A percentile compares a stretch with the other conserved stretches of the same genome.
phyloP scores from a whole-genome alignment of 768 basidiomycete genomes.

The Astraeus odoratus region DNA sequence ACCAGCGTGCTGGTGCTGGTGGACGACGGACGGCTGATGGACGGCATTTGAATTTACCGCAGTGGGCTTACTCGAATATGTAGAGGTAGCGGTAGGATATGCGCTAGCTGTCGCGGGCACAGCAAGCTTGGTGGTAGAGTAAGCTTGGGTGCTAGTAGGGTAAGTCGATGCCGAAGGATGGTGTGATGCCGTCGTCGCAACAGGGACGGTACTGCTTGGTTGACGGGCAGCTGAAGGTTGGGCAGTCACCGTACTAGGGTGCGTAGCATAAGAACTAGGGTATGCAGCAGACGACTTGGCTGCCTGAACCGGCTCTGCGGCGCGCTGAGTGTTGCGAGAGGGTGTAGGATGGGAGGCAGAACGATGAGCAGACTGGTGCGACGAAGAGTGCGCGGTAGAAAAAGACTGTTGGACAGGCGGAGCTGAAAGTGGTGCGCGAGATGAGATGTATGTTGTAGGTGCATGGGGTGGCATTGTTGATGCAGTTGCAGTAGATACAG shows the following conservation, averaged over 20 bases:
- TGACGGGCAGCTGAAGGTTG: not conserved
- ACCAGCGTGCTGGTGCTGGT: not conserved
- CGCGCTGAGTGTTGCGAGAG: constrained; percentile 20
- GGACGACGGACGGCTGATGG: not conserved
- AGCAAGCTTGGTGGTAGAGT: constrained; percentile 7
- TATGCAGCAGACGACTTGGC: constrained; percentile 9
- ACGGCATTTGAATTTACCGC: not conserved
- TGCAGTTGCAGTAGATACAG: not conserved
- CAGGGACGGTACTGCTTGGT: not conserved
- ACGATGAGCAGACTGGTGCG: constrained; percentile 13
- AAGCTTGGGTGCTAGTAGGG: constrained; percentile 5
- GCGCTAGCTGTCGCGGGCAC: constrained; percentile 4
- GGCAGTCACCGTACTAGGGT: not conserved
- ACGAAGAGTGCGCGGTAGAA: not conserved
- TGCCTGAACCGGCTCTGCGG: constrained; percentile 17
- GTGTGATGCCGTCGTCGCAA: constrained; percentile 4
- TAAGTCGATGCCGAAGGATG: constrained; percentile 1
- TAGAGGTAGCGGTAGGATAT: constrained; percentile 4
- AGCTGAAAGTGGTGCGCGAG: constrained; percentile 16
- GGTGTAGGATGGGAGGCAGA: constrained; percentile 9
- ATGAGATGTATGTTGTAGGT: constrained; percentile 1
- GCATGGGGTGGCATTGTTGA: constrained; percentile 19
- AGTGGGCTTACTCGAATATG: constrained; percentile 7
- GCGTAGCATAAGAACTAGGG: not conserved
- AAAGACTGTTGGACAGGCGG: constrained; percentile 17